These are phyloP conservation scores for Ophiocordyceps robertsii DNA, from an alignment of 2,329 filamentous ascomycete species.

Conservation along the genomic window DNA sequence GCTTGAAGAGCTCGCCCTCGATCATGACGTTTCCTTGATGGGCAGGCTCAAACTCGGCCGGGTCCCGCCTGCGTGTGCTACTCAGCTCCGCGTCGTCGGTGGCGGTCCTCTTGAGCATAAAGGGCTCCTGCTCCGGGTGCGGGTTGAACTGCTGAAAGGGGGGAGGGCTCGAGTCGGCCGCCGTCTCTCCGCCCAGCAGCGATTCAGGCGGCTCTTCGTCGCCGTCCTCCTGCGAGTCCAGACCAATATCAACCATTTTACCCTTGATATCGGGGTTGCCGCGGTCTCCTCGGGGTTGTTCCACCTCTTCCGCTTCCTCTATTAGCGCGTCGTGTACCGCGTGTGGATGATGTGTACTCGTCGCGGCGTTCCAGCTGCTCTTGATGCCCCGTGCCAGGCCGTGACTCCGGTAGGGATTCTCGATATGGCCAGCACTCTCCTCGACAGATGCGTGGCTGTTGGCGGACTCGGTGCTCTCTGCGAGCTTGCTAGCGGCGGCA, in stretches of 20 bases:
- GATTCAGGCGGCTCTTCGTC: slow-evolving; percentile 46
- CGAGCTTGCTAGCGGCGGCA: slow-evolving; percentile 70
- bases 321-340: slow-evolving; percentile 17
- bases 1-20: slow-evolving; percentile 57
- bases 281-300: slow-evolving; percentile 17
- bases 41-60: slow-evolving; percentile 20
- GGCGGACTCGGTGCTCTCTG: slow-evolving; percentile 66
- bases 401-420: slow-evolving; percentile 29
- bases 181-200: slow-evolving; percentile 39
- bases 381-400: slow-evolving; percentile 39
- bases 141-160: slow-evolving; percentile 48
- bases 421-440: slow-evolving; percentile 14
- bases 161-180: slow-evolving; percentile 39
- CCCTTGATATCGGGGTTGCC: slow-evolving; percentile 29
- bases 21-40: slow-evolving; percentile 37
- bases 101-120: slow-evolving; percentile 26
- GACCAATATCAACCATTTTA: slow-evolving; percentile 76
- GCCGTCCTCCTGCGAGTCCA: slow-evolving; percentile 53
- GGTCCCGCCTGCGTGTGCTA: slow-evolving; percentile 19
- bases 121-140: slow-evolving; percentile 22
- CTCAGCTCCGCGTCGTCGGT: slow-evolving; percentile 36
- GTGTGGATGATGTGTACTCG: slow-evolving; percentile 21
- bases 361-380: slow-evolving; percentile 50
- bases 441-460: slow-evolving; percentile 24
- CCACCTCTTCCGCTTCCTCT: slow-evolving; percentile 29